These are phyloP conservation scores for Macrocybe gigantea DNA, from an alignment of 768 basidiomycete species.

Conservation along the genomic window DNA sequence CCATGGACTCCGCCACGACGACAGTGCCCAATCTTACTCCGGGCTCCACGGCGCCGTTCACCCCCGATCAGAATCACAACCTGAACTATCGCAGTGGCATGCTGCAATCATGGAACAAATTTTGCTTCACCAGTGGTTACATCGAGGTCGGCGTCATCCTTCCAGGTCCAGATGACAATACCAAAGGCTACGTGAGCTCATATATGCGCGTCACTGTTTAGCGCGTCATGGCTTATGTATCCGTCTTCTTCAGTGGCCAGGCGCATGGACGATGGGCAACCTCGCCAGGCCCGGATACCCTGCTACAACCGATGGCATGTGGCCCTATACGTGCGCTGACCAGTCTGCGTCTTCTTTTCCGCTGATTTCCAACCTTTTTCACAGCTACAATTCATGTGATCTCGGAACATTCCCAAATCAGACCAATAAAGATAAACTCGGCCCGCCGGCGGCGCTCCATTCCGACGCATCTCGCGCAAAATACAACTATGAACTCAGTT, in stretches of 20 bases:
- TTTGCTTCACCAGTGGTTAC: constrained; percentile 79
- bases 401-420: constrained; percentile 77
- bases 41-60: constrained; percentile 43
- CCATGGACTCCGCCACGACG: constrained; percentile 45
- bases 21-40: constrained; percentile 20
- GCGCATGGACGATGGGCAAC: constrained; percentile 88
- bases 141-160: constrained; percentile 62
- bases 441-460: constrained; percentile 57
- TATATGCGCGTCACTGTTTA: neutral
- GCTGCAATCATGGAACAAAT: constrained; percentile 89
- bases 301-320: constrained; percentile 74
- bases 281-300: constrained; percentile 77
- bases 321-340: constrained; percentile 68
- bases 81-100: constrained; percentile 68
- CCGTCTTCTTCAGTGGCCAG: constrained; percentile 57
- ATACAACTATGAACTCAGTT: constrained; percentile 62
- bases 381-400: constrained; percentile 62
- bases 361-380: neutral
- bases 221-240: neutral
- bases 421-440: constrained; percentile 39
- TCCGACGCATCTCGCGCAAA: constrained; percentile 39
- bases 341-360: neutral
- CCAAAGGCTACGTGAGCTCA: constrained; percentile 40
- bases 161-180: constrained; percentile 51
- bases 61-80: constrained; percentile 43